Base-by-base conservation (phyloP, 2,329 filamentous ascomycete genomes). In the Pseudocercospora macadamiae region DNA sequence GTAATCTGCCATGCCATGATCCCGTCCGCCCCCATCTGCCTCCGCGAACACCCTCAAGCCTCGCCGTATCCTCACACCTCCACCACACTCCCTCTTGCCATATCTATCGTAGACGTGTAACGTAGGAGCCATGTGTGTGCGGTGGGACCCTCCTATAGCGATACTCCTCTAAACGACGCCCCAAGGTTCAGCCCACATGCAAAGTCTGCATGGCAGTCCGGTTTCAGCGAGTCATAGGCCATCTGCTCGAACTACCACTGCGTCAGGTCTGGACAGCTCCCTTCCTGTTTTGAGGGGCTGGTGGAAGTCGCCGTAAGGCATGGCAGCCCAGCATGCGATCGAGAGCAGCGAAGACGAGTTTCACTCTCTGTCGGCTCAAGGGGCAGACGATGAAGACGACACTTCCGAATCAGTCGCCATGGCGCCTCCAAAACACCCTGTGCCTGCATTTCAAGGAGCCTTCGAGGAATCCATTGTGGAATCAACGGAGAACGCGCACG, bases 391-490 rank as follows among this genome's bases (percentile, higher is more conserved):
- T 25, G 61, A 55, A 42, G 60, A 54, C 32, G 45, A 56, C 30
- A 44, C 57, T 7, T 55, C 54, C 21, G 64, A 68, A 14, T 55
- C 55, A 2, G 57, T 51, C 28, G 44, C 56, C 45, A 65, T 70
- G 52, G 58, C 63, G n/a, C 70, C 79, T 60, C 83, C 83, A n/a
- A 71, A 76, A 42, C 91, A 96, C 71, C 91, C 91, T 5, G 87
- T 95, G 52, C 78, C 84, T 14, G 83, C 84, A 26, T 89, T 95
- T 85, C 91, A 95, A 73, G 85, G 83, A 62, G 89, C 91, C 61
- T 95, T 96, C 72, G 87, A 89, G 67, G 91, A 95, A 75, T 93
- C 90, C 1, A 85, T 95, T 66, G 78, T 86, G 57, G 91, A 95
- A 70, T 87, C 87, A 30, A 85, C 85, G 12, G 77, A 79, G n/a